These are phyloP conservation scores for Plantago ovata DNA, from an alignment of 257 asterid genomes.

Conservation along the genomic window DNA sequence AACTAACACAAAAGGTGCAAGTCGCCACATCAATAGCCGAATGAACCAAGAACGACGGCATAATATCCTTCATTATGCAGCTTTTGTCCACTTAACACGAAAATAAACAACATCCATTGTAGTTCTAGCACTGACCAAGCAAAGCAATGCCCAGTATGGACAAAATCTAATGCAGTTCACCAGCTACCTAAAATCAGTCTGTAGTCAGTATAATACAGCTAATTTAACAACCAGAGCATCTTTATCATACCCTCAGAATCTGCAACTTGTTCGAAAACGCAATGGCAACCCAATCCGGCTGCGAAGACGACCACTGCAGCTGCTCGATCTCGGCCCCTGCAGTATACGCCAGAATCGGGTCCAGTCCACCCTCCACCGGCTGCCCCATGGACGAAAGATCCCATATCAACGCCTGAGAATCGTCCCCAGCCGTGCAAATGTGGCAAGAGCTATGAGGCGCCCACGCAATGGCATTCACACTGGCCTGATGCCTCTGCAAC, in stretches of 20 bases:
- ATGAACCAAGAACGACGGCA: too few species aligned
- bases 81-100: too few species aligned
- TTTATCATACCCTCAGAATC: slow-evolving; percentile 87
- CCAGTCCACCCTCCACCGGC: slow-evolving; percentile 93
- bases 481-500: slow-evolving; percentile 91
- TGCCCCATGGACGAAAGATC: slow-evolving; percentile 92
- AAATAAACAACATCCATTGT: too few species aligned
- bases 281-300: slow-evolving; percentile 97
- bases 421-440: slow-evolving; percentile 97
- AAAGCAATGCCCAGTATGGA: too few species aligned
- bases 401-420: slow-evolving; percentile 97
- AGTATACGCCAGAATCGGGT: slow-evolving; percentile 92
- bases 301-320: slow-evolving; percentile 96
- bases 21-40: too few species aligned
- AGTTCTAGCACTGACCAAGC: too few species aligned
- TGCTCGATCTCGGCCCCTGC: slow-evolving; percentile 97
- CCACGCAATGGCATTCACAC: slow-evolving; percentile 97
- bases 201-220: too few species aligned
- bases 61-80: too few species aligned
- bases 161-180: too few species aligned
- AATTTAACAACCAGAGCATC: neutral
- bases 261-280: slow-evolving; percentile 96
- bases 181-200: too few species aligned
- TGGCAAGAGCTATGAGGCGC: slow-evolving; percentile 99
- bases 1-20: too few species aligned